Percentiles rank a stretch among this genome's conserved stretches.
These are phyloP conservation scores for Trichoderma asperelloides DNA, from an alignment of 495 filamentous ascomycete genomes.

Conservation along the genomic window DNA sequence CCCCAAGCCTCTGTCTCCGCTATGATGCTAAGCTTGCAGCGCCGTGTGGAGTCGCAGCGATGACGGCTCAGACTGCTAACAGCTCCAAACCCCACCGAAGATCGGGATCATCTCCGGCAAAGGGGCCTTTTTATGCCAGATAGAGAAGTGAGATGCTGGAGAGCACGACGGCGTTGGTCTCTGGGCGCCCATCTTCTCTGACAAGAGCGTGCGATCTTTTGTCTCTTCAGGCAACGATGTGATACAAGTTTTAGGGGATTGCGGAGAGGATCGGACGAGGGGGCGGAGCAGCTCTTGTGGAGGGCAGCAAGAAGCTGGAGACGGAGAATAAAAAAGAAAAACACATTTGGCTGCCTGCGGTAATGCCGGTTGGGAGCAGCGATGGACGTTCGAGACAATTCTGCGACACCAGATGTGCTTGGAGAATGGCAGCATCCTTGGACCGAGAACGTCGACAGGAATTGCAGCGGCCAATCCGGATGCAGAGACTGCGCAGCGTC, in stretches of 20 bases:
- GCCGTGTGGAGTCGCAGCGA: neutral
- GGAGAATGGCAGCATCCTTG: neutral
- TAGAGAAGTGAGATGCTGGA: neutral
- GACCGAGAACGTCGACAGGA: neutral
- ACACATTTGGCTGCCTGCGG: neutral
- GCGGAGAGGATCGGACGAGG: neutral
- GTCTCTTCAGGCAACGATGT: neutral
- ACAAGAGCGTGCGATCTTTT: neutral
- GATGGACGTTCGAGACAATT: neutral
- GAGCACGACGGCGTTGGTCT: neutral
- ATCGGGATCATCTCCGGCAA: neutral
- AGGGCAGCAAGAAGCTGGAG: neutral
- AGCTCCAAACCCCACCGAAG: neutral
- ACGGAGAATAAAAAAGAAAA: neutral
- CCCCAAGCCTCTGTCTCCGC: neutral
- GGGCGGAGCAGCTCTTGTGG: neutral
- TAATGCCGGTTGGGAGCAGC: neutral
- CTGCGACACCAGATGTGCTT: neutral
- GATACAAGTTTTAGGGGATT: neutral
- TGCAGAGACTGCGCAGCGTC: neutral
- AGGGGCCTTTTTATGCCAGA: neutral
- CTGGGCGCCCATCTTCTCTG: neutral
- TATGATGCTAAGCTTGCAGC: constrained; percentile 4
- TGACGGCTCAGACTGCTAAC: neutral
- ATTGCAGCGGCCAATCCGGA: neutral